Percentiles rank a stretch among this genome's conserved stretches.
These are phyloP conservation scores for Ilex paraguariensis DNA, from an alignment of 305 asterid genomes.

Conservation along the genomic window DNA sequence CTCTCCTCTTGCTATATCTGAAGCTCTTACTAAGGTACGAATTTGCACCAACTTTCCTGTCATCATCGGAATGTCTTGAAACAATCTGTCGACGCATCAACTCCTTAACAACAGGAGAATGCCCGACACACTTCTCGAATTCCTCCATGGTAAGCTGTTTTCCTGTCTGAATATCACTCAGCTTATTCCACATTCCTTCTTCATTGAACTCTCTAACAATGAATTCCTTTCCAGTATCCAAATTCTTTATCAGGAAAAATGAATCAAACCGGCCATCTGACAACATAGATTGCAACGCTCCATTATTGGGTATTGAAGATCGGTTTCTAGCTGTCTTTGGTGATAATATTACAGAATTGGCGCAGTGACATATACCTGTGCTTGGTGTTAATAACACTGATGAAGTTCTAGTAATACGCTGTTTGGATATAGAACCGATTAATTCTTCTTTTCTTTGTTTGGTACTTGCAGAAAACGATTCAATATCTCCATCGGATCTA, in stretches of 20 bases:
- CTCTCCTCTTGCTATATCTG: slow-evolving; percentile 69
- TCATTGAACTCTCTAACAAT: slow-evolving; percentile 76
- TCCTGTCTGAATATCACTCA: slow-evolving; percentile 89
- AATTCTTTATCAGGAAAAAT: slow-evolving; percentile 77
- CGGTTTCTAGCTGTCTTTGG: slow-evolving; percentile 20
- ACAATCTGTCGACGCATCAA: slow-evolving; percentile 58
- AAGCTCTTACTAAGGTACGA: slow-evolving; percentile 64
- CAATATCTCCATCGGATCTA: slow-evolving; percentile 86
- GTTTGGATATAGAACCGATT: slow-evolving; percentile 60
- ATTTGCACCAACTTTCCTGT: slow-evolving; percentile 34
- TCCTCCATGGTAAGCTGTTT: slow-evolving; percentile 90
- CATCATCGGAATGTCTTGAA: slow-evolving; percentile 26
- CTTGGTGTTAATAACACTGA: slow-evolving; percentile 35
- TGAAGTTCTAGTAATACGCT: slow-evolving; percentile 67
- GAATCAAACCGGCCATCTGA: slow-evolving; percentile 40
- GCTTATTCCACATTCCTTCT: slow-evolving; percentile 80
- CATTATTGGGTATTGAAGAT: slow-evolving; percentile 20
- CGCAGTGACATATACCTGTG: slow-evolving; percentile 23
- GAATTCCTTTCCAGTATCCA: slow-evolving; percentile 92
- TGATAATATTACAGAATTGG: slow-evolving; percentile 25
- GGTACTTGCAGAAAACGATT: slow-evolving; percentile 36
- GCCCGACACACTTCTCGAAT: slow-evolving; percentile 78
- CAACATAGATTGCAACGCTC: slow-evolving; percentile 21
- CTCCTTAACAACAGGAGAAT: slow-evolving; percentile 78
- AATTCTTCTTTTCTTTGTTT: slow-evolving; percentile 75